phyloP scores from a whole-genome alignment of 345 rosid genomes.

The Hibiscus syriacus region DNA sequence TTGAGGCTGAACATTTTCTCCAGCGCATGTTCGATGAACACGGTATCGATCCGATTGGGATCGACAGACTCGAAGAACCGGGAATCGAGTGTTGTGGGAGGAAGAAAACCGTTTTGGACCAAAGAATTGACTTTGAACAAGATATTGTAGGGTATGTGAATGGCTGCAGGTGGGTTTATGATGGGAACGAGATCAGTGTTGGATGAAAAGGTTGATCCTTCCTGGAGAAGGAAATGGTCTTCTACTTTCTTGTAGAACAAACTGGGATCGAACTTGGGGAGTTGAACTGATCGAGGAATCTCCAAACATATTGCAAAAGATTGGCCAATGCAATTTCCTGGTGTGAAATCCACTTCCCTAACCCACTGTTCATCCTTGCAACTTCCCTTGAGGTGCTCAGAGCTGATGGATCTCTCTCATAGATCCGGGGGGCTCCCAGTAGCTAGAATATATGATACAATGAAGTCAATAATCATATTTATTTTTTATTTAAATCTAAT shows the following conservation, averaged over 20 bases:
- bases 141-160: slow-evolving; percentile 34
- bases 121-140: slow-evolving; percentile 46
- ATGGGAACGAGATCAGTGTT: slow-evolving; percentile 41
- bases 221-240: slow-evolving; percentile 22
- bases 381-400: slow-evolving; percentile 25
- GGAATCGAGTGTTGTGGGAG: slow-evolving; percentile 38
- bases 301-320: slow-evolving; percentile 46
- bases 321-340: slow-evolving; percentile 36
- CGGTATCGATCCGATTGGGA: slow-evolving; percentile 14
- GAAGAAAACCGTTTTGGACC: slow-evolving; percentile 49
- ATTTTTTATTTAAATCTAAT: too few species aligned
- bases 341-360: slow-evolving; percentile 42
- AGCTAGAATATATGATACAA: slow-evolving; percentile 17
- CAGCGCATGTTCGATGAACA: slow-evolving; percentile 34
- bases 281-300: slow-evolving; percentile 19
- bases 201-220: slow-evolving; percentile 31
- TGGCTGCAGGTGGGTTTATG: slow-evolving; percentile 33
- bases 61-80: slow-evolving; percentile 40
- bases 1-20: slow-evolving; percentile 34
- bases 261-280: slow-evolving; percentile 28
- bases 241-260: slow-evolving; percentile 25
- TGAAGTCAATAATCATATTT: too few species aligned
- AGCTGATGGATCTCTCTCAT: slow-evolving; percentile 17
- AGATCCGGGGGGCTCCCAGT: slow-evolving; percentile 28
- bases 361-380: slow-evolving; percentile 34